A percentile compares a stretch with the other conserved stretches of the same genome.
Conservation (phyloP, 2,329 filamentous ascomycete species). For the Chaetomium sp. region DNA sequence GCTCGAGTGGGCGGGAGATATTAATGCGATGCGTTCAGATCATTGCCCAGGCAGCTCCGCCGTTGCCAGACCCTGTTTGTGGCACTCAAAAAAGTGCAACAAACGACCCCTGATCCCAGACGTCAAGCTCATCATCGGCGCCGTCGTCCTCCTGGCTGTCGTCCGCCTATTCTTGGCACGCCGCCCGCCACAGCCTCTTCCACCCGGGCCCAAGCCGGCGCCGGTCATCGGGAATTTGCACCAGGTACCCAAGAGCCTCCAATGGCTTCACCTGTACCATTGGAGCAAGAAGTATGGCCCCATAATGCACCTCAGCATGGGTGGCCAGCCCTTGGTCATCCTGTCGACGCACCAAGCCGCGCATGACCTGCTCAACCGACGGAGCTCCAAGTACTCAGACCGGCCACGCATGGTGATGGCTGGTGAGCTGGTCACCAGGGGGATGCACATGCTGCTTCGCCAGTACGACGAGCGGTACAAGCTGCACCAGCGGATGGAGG, state of each 20-base stretch:
- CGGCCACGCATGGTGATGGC: constrained; percentile 44
- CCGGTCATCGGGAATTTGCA: constrained; percentile 27
- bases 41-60: too few species aligned
- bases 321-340: constrained; percentile 44
- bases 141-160: neutral
- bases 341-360: constrained; percentile 42
- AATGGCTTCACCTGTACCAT: constrained; percentile 23
- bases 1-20: too few species aligned
- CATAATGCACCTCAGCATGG: constrained; percentile 41
- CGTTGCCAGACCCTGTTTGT: too few species aligned
- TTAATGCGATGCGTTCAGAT: too few species aligned
- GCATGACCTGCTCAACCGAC: constrained; percentile 45
- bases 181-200: neutral
- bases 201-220: constrained; percentile 3
- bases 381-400: constrained; percentile 45
- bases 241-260: constrained; percentile 23
- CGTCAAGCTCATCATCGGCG: constrained; percentile 1
- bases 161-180: neutral
- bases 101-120: neutral
- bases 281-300: constrained; percentile 35
- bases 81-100: too few species aligned
- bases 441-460: constrained; percentile 46
- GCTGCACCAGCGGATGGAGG: constrained; percentile 45
- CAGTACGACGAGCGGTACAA: constrained; percentile 45
- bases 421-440: constrained; percentile 40